phyloP scores from a whole-genome alignment of 768 basidiomycete genomes.

The Amanita pallidorosea region DNA sequence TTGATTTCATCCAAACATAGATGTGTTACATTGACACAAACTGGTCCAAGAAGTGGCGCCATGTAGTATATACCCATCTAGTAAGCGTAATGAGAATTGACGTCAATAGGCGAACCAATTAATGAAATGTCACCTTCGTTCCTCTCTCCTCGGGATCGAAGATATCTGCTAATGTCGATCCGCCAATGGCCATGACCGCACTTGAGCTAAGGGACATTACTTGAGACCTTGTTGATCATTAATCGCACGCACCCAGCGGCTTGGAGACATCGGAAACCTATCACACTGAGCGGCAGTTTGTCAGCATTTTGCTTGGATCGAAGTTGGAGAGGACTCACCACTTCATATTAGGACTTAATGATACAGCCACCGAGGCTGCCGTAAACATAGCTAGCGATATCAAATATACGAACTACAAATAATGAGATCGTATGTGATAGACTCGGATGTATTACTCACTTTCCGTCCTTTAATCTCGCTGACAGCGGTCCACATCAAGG shows the following conservation, averaged over 20 bases:
- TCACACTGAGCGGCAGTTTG: constrained; percentile 26
- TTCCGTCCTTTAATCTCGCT: constrained; percentile 73
- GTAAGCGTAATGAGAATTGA: neutral
- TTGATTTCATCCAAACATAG: neutral
- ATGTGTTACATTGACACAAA: constrained; percentile 11
- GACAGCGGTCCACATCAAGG: constrained; percentile 56
- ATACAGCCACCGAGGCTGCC: constrained; percentile 45
- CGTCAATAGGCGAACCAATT: neutral
- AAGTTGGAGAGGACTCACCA: constrained; percentile 20
- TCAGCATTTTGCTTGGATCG: neutral
- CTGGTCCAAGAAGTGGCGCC: constrained; percentile 67
- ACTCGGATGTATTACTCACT: constrained; percentile 21
- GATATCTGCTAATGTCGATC: constrained; percentile 70
- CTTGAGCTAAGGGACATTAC: constrained; percentile 32
- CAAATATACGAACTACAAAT: constrained; percentile 37
- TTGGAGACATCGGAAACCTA: constrained; percentile 62
- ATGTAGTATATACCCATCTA: constrained; percentile 75
- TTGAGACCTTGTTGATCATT: neutral
- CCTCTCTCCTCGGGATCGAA: constrained; percentile 69
- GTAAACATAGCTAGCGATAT: constrained; percentile 40
- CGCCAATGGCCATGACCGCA: constrained; percentile 62
- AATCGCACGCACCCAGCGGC: constrained; percentile 27
- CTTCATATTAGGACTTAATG: constrained; percentile 40
- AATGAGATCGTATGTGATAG: neutral
- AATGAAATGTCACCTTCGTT: constrained; percentile 29